Evolutionary conservation across 2,329 filamentous ascomycete species (phyloP).

Genomic region (Calonectria hongkongensis): DNA sequence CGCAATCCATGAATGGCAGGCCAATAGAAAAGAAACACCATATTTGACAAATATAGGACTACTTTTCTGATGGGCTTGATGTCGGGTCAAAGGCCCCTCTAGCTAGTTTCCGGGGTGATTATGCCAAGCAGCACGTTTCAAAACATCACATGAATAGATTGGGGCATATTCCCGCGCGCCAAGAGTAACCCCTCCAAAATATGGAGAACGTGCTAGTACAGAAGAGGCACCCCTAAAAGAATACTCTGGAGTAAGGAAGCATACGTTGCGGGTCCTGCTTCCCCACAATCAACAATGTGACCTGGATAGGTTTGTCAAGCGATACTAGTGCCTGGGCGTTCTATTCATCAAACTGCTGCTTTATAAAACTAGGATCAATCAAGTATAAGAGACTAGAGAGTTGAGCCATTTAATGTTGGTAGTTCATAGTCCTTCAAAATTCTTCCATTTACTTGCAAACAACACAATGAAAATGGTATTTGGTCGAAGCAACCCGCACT

Average conservation of each 20-base stretch:
- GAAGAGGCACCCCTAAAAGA: background rate
- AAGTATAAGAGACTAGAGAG: background rate
- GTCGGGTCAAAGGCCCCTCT: background rate
- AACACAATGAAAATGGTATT: background rate
- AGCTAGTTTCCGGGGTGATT: background rate
- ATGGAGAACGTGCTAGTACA: background rate
- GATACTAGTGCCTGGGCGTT: background rate
- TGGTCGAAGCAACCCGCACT: background rate
- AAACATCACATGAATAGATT: background rate
- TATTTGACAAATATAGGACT: too few relatives aligned
- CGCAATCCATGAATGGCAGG: too few relatives aligned
- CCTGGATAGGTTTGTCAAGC: slow-evolving; percentile 2
- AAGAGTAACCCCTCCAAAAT: slow-evolving; percentile 6
- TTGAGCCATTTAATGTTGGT: background rate
- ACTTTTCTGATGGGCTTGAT: background rate
- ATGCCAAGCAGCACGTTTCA: background rate
- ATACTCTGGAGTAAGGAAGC: background rate
- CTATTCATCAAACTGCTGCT: too few relatives aligned
- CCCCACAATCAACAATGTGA: slow-evolving; percentile 7
- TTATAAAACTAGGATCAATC: too few relatives aligned
- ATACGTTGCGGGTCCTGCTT: background rate
- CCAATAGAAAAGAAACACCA: too few relatives aligned
- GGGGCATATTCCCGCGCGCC: background rate
- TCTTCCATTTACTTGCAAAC: background rate
- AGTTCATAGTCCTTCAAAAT: background rate